A percentile compares a stretch with the other conserved stretches of the same genome.
These are phyloP conservation scores for Boletus eberwhitei DNA, from an alignment of 768 basidiomycete genomes.

Conservation along the genomic window DNA sequence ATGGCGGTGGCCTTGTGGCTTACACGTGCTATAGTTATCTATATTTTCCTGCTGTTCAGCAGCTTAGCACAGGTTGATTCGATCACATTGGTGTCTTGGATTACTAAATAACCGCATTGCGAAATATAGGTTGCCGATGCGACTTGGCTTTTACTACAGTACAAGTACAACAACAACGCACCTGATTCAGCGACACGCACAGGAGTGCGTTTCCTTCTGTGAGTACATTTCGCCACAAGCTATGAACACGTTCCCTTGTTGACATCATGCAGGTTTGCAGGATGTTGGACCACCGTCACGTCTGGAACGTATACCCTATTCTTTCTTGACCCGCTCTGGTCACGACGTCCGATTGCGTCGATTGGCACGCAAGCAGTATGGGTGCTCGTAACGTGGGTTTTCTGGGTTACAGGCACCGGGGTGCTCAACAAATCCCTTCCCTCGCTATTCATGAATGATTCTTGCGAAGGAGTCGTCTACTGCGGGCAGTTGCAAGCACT, in stretches of 20 bases:
- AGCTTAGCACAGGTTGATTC: slow-evolving; percentile 45
- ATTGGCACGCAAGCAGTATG: slow-evolving; percentile 59
- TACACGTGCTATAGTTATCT: slow-evolving; percentile 39
- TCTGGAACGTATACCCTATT: slow-evolving; percentile 52
- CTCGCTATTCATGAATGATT: slow-evolving; percentile 36
- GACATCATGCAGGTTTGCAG: slow-evolving; percentile 43
- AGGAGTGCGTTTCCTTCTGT: slow-evolving; percentile 50
- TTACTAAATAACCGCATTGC: slow-evolving; percentile 1
- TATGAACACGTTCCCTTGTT: slow-evolving; percentile 2
- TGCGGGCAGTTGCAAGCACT: slow-evolving; percentile 55
- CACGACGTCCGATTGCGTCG: slow-evolving; percentile 50
- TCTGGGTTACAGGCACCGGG: slow-evolving; percentile 58
- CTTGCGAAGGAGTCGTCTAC: slow-evolving; percentile 45
- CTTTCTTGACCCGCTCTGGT: slow-evolving; percentile 59
- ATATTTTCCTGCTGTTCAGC: slow-evolving; percentile 47
- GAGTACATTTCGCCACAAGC: slow-evolving; percentile 17
- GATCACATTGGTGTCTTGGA: background rate
- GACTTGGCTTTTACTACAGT: slow-evolving; percentile 60
- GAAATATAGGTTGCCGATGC: slow-evolving; percentile 45
- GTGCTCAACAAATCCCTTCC: slow-evolving; percentile 50
- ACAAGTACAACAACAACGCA: slow-evolving; percentile 48
- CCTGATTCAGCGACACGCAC: slow-evolving; percentile 44
- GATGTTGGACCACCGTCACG: slow-evolving; percentile 59
- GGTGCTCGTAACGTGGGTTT: slow-evolving; percentile 54
- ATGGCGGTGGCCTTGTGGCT: slow-evolving; percentile 15